These are phyloP conservation scores for Amoebophrya sp. DNA, from an alignment of 169 alveolate species.

Conservation along the genomic window DNA sequence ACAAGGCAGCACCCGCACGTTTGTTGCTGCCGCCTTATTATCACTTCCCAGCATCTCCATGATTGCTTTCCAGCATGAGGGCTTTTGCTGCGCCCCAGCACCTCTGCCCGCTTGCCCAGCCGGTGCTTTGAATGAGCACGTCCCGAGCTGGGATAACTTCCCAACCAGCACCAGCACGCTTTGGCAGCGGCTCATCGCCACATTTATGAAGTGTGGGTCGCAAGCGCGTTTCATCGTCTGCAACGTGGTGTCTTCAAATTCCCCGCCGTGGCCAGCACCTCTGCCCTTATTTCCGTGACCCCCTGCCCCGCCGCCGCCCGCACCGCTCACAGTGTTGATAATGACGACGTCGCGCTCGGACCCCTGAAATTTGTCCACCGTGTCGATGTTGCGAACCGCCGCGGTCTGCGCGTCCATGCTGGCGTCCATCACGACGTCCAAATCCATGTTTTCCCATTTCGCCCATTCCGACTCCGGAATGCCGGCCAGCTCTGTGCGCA, in stretches of 20 bases:
- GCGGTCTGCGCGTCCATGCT: background rate
- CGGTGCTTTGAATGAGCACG: background rate
- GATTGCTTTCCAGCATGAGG: background rate
- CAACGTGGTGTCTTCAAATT: background rate
- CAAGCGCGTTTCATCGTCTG: background rate
- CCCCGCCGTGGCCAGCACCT: too few species aligned
- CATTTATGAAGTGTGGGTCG: conserved; percentile 14
- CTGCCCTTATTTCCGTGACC: too few species aligned
- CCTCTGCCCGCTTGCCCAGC: background rate
- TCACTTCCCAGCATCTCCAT: background rate
- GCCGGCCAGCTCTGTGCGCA: conserved; percentile 4
- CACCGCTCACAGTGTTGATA: background rate
- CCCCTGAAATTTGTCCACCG: conserved; percentile 13
- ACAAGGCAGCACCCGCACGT: background rate
- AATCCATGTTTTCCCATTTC: background rate
- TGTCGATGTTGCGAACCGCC: conserved; percentile 9
- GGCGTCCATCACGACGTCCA: background rate
- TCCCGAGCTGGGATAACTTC: background rate
- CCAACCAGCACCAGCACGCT: conserved; percentile 5
- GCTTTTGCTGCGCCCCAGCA: background rate
- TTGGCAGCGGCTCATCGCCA: conserved; percentile 10
- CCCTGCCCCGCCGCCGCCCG: too few species aligned
- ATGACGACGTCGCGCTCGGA: conserved; percentile 9
- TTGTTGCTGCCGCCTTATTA: background rate
- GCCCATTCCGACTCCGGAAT: conserved; percentile 11